Percentiles rank a stretch among this genome's conserved stretches.
Conservation (phyloP, 176 grass and related monocot genomes). For the Triticum aestivum region DNA sequence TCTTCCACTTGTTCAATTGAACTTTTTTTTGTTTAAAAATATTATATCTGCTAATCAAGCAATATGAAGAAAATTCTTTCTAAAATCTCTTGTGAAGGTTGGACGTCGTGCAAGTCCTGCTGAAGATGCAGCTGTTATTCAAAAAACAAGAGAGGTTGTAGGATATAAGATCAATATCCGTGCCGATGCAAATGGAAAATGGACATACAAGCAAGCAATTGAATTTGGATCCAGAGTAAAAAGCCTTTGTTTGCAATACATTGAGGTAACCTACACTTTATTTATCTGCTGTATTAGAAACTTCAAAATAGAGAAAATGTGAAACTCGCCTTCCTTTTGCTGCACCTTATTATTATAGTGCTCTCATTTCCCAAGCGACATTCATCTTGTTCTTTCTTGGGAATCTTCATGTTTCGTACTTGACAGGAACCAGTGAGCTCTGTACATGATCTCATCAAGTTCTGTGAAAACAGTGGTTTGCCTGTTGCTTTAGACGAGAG, state of each 20-base stretch:
- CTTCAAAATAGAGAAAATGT: constrained; percentile 17
- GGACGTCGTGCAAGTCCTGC: constrained; percentile 58
- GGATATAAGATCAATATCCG: constrained; percentile 85
- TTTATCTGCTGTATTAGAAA: constrained; percentile 1
- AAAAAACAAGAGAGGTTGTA: constrained; percentile 69
- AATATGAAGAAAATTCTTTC: constrained; percentile 16
- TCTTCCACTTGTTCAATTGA: constrained; percentile 7
- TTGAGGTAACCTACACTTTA: constrained; percentile 72
- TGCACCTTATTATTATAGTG: constrained; percentile 11
- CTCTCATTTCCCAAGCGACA: not conserved
- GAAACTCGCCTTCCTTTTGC: constrained; percentile 20
- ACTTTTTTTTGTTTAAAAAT: not conserved
- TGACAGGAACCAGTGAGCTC: constrained; percentile 85
- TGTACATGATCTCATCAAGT: constrained; percentile 75
- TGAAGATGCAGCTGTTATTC: constrained; percentile 88
- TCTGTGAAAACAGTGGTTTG: constrained; percentile 77
- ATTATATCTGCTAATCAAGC: not conserved
- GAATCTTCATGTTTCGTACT: constrained; percentile 23
- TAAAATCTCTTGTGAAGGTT: constrained; percentile 49
- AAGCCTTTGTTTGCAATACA: constrained; percentile 64
- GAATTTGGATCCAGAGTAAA: constrained; percentile 77
- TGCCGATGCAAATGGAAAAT: constrained; percentile 88
- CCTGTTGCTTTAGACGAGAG: constrained; percentile 93
- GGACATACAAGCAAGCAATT: constrained; percentile 82
- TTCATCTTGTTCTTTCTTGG: constrained; percentile 36